phyloP scores from a whole-genome alignment of 2,329 filamentous ascomycete species.

The Fusarium solani-melongenae region DNA sequence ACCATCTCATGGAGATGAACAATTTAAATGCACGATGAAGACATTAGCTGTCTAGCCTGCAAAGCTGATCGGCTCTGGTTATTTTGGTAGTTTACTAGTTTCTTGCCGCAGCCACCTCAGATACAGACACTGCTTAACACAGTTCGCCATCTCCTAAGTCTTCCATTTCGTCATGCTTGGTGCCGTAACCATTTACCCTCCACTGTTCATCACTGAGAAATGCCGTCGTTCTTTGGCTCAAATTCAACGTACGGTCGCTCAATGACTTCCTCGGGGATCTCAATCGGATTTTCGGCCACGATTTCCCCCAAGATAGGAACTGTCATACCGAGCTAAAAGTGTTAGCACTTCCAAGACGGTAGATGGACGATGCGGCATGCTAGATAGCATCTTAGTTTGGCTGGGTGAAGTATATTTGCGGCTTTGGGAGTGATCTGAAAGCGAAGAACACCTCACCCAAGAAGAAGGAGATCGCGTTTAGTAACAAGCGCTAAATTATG shows the following conservation, averaged over 20 bases:
- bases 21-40: neutral
- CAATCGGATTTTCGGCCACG: neutral
- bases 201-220: neutral
- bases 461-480: neutral
- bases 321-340: neutral
- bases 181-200: neutral
- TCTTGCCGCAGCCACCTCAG: neutral
- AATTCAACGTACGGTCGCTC: neutral
- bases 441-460: neutral
- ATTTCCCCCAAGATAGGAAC: neutral
- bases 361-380: neutral
- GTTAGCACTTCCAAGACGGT: neutral
- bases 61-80: neutral
- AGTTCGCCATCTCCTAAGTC: neutral
- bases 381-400: neutral
- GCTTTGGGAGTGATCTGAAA: neutral
- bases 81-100: too few species aligned
- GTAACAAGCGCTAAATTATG: neutral
- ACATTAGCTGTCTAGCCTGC: neutral
- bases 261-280: neutral
- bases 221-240: neutral
- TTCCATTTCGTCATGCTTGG: neutral
- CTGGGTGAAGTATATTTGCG: neutral
- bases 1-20: slow-evolving; percentile 45
- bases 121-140: neutral